Percentiles rank a stretch among this genome's conserved stretches.
These are phyloP conservation scores for Musa balbisiana DNA, from an alignment of 202 grass and related monocot genomes.

Conservation along the genomic window DNA sequence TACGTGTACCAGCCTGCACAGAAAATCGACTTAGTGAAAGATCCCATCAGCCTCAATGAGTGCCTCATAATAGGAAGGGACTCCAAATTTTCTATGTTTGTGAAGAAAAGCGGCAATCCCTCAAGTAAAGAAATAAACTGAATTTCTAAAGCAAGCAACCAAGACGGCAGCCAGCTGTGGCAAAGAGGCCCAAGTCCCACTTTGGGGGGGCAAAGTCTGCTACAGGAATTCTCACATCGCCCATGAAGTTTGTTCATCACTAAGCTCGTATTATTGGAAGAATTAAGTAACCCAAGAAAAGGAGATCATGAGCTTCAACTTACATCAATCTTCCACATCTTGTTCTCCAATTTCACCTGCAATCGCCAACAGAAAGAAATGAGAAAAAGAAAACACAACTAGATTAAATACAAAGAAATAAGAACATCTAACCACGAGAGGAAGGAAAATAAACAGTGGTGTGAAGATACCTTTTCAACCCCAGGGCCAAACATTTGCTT, in stretches of 20 bases:
- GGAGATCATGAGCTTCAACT: conserved; percentile 25
- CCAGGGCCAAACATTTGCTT: conserved; percentile 89
- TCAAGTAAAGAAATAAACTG: not conserved
- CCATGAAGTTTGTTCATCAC: not conserved
- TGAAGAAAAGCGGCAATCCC: no score
- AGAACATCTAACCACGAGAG: not conserved
- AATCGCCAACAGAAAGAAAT: conserved; percentile 11
- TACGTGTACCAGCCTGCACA: no score
- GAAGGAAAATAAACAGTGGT: not conserved
- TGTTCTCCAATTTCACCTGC: conserved; percentile 98
- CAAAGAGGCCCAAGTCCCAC: not conserved
- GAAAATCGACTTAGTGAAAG: not conserved
- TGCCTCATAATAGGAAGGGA: no score
- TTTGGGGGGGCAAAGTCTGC: not conserved
- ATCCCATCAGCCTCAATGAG: not conserved
- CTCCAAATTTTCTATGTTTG: no score
- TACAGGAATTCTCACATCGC: not conserved
- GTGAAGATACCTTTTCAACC: conserved; percentile 51
- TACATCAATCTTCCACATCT: conserved; percentile 95
- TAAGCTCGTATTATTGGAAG: not conserved
- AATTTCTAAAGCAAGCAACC: not conserved
- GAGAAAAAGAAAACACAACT: not conserved
- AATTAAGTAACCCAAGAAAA: not conserved
- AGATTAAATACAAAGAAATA: not conserved
- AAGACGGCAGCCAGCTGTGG: not conserved